A percentile compares a stretch with the other conserved stretches of the same genome.
Conservation (phyloP, 208 protist species). For the Trypanosoma brucei region DNA sequence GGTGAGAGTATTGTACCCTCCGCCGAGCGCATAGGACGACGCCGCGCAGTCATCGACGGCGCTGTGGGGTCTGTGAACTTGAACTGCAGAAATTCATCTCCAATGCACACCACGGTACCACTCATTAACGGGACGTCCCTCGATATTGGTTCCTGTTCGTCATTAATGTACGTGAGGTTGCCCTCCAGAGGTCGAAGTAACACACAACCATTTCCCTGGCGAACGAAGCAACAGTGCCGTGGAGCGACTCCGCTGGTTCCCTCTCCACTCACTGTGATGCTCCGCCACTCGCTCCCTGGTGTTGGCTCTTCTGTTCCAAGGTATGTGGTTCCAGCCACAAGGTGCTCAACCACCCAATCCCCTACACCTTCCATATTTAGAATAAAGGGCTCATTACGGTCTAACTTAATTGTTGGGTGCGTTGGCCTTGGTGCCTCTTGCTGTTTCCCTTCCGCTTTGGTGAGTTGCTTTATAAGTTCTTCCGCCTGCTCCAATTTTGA, state of each 20-base stretch:
- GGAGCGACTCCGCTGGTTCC: conserved; percentile 13
- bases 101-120: conserved; percentile 61
- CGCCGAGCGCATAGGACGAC: conserved; percentile 4
- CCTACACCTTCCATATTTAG: conserved; percentile 71
- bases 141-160: conserved; percentile 15
- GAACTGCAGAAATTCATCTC: conserved; percentile 43
- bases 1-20: neutral
- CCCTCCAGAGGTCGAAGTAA: conserved; percentile 20
- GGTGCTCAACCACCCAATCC: conserved; percentile 63
- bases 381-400: conserved; percentile 46
- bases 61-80: conserved; percentile 62
- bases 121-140: conserved; percentile 29
- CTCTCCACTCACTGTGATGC: conserved; percentile 17
- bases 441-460: conserved; percentile 26
- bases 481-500: conserved; percentile 51
- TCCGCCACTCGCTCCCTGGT: conserved; percentile 4
- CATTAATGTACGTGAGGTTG: conserved; percentile 37
- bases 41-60: conserved; percentile 9
- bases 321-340: conserved; percentile 28
- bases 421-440: conserved; percentile 20
- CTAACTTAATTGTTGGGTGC: conserved; percentile 17
- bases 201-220: conserved; percentile 13
- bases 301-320: conserved; percentile 24
- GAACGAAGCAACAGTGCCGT: conserved; percentile 25
- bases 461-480: conserved; percentile 56